Evolutionary conservation across 2,329 filamentous ascomycete genomes (phyloP).

Genomic region (Claviceps digitariae): DNA sequence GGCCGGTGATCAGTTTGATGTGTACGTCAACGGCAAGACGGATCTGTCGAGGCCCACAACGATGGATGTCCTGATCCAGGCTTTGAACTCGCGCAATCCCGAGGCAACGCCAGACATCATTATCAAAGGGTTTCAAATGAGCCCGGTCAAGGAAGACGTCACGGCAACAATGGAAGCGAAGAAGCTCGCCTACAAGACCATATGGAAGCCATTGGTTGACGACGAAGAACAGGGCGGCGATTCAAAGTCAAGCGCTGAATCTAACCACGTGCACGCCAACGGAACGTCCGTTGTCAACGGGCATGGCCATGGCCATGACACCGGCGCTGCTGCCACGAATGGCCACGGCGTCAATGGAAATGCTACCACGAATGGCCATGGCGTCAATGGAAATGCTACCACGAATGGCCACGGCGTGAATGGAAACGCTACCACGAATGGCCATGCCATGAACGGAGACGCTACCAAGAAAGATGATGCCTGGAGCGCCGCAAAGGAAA

Average conservation of each 20-base stretch:
- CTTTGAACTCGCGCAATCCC: conserved; percentile 12
- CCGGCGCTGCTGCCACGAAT: background rate
- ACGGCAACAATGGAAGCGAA: background rate
- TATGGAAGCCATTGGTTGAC: background rate
- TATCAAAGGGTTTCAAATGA: conserved; percentile 25
- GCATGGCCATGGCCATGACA: background rate
- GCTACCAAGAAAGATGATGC: background rate
- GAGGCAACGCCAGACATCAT: conserved; percentile 18
- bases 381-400: background rate
- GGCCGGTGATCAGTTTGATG: background rate
- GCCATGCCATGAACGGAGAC: background rate
- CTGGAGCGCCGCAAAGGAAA: background rate
- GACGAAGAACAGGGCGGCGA: background rate
- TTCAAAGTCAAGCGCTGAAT: background rate
- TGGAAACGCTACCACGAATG: too few species aligned
- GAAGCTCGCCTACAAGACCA: background rate
- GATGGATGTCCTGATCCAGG: background rate
- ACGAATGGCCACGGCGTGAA: background rate
- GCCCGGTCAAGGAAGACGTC: conserved; percentile 25
- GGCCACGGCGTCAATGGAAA: too few species aligned
- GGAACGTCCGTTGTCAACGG: background rate
- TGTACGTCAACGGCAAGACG: background rate
- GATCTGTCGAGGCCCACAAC: background rate
- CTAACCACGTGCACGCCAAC: background rate
- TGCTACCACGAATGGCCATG: background rate